Percentiles rank a stretch among this genome's conserved stretches.
phyloP scores from a whole-genome alignment of 129 eudicot species.

The Chrysanthemum lavandulifolium region DNA sequence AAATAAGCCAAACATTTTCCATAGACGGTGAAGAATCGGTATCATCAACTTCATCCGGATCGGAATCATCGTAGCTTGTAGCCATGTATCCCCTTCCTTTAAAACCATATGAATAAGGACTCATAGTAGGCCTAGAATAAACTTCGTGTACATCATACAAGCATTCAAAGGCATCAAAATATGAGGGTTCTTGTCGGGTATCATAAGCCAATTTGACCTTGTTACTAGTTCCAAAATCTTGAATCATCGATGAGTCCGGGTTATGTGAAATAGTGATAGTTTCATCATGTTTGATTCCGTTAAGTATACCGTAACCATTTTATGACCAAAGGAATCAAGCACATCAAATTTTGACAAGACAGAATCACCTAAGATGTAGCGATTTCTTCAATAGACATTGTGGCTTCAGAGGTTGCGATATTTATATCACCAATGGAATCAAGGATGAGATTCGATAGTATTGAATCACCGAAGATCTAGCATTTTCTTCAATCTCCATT shows the following conservation, averaged over 20 bases:
- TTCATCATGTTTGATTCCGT: too few species aligned
- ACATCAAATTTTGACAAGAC: slow-evolving; percentile 21
- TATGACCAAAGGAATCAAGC: slow-evolving; percentile 18
- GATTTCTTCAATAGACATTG: slow-evolving; percentile 20
- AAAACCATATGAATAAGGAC: slow-evolving; percentile 36
- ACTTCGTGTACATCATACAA: slow-evolving; percentile 74
- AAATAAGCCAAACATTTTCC: slow-evolving; percentile 78
- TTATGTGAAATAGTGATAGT: slow-evolving; percentile 22
- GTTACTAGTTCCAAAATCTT: slow-evolving; percentile 22
- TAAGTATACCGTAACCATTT: background rate
- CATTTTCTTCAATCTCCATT: slow-evolving; percentile 21
- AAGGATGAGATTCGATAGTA: slow-evolving; percentile 24
- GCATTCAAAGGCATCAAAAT: slow-evolving; percentile 78
- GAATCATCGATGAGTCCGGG: slow-evolving; percentile 26
- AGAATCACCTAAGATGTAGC: slow-evolving; percentile 31
- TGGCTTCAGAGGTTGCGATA: slow-evolving; percentile 25
- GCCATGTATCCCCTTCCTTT: slow-evolving; percentile 35
- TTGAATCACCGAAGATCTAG: slow-evolving; percentile 32
- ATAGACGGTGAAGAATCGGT: slow-evolving; percentile 75
- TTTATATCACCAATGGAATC: slow-evolving; percentile 16
- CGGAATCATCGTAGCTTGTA: slow-evolving; percentile 36
- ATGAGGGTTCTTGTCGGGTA: slow-evolving; percentile 42
- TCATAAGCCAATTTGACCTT: slow-evolving; percentile 45
- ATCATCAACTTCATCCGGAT: slow-evolving; percentile 86
- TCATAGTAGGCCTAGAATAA: slow-evolving; percentile 31